Conservation (phyloP, 1,284 basidiomycete genomes). For the Ceratobasidium sp. region DNA sequence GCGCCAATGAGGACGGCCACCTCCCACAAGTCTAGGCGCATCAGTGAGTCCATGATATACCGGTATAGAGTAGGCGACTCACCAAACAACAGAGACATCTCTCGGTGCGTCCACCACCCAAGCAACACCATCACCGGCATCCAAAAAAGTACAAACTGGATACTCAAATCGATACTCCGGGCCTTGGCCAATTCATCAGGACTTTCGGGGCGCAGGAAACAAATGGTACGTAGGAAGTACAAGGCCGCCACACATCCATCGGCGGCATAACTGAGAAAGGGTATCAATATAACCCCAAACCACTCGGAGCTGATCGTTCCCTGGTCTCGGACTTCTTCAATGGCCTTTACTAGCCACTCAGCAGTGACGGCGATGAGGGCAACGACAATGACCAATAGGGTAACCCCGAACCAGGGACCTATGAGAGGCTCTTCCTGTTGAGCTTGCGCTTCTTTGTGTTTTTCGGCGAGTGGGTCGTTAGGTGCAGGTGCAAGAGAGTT, state of each 20-base stretch:
- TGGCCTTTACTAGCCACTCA: conserved; percentile 69
- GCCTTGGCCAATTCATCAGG: conserved; percentile 62
- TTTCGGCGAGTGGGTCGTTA: conserved; percentile 53
- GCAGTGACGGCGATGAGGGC: conserved; percentile 68
- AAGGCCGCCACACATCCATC: conserved; percentile 65
- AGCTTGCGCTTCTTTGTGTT: conserved; percentile 54
- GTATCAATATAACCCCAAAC: conserved; percentile 73
- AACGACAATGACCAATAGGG: conserved; percentile 59
- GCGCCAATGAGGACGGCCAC: conserved; percentile 64
- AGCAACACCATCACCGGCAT: conserved; percentile 65
- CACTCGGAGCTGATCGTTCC: conserved; percentile 51
- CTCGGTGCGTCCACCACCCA: conserved; percentile 63
- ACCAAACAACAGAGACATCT: conserved; percentile 65
- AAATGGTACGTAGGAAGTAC: conserved; percentile 54
- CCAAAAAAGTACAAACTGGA: conserved; percentile 72
- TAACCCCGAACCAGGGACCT: conserved; percentile 65
- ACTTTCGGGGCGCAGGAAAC: conserved; percentile 49
- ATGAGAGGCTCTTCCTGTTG: conserved; percentile 59
- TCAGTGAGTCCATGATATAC: background rate
- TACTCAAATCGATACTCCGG: conserved; percentile 67
- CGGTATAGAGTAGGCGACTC: conserved; percentile 35
- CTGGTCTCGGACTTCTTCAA: conserved; percentile 59
- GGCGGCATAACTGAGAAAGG: conserved; percentile 70
- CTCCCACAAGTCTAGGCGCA: conserved; percentile 58
- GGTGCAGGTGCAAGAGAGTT: conserved; percentile 55